A percentile compares a stretch with the other conserved stretches of the same genome.
Conservation (phyloP, 257 asterid genomes). For the Penstemon barbatus region DNA sequence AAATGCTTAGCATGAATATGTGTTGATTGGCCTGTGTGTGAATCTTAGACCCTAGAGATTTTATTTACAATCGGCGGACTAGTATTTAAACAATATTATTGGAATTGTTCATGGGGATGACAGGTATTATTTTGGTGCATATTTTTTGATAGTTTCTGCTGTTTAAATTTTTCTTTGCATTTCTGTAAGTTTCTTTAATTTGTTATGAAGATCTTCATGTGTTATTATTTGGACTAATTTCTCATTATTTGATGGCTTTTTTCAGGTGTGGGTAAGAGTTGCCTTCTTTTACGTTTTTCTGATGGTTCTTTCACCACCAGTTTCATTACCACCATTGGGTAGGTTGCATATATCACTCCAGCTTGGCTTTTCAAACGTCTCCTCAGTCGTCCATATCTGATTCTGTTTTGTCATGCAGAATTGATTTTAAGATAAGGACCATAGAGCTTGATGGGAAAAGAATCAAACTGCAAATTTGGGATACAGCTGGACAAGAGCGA, state of each 20-base stretch:
- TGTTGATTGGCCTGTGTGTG: background rate
- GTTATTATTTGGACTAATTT: constrained; percentile 11
- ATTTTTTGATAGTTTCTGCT: too few relatives aligned
- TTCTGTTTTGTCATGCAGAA: constrained; percentile 38
- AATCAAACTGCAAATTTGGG: constrained; percentile 71
- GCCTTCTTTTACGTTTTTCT: constrained; percentile 95
- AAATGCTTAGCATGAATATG: constrained; percentile 1
- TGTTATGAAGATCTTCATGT: constrained; percentile 13
- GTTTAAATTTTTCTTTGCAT: background rate
- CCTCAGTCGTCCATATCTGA: constrained; percentile 13
- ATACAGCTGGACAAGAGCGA: constrained; percentile 74
- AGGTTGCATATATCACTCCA: constrained; percentile 23
- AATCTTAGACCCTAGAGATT: background rate
- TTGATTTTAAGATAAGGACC: constrained; percentile 70
- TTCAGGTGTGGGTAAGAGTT: constrained; percentile 94
- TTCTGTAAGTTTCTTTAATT: constrained; percentile 17
- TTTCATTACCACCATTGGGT: constrained; percentile 90
- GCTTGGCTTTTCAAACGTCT: constrained; percentile 19
- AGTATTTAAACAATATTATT: background rate
- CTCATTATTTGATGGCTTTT: constrained; percentile 5
- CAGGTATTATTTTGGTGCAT: background rate
- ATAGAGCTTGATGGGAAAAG: constrained; percentile 66
- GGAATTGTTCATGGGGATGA: constrained; percentile 11
- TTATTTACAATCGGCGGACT: background rate
- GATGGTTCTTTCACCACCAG: constrained; percentile 99